Conservation (phyloP, 768 basidiomycete species). For the Trichaptum fuscoviolaceum region DNA sequence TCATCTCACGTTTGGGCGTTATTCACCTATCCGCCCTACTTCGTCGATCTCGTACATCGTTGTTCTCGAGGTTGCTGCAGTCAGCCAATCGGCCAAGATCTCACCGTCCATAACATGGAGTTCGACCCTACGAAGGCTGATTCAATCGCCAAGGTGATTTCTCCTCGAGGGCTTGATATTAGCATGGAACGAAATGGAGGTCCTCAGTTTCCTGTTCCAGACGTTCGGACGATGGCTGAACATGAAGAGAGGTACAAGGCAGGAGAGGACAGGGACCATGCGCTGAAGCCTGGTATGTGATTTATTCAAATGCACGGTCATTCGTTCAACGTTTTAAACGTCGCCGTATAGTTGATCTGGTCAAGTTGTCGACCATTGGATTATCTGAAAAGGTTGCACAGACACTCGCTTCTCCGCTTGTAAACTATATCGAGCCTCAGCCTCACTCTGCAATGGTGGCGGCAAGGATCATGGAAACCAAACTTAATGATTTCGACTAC, state of each 20-base stretch:
- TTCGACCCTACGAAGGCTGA: neutral
- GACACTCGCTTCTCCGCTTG: neutral
- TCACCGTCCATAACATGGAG: neutral
- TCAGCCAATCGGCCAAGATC: too few relatives aligned
- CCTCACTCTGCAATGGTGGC: neutral
- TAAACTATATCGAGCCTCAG: neutral
- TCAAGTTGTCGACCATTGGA: neutral
- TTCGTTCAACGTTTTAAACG: neutral
- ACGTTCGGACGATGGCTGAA: neutral
- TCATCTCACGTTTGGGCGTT: too few relatives aligned
- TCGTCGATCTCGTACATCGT: too few relatives aligned
- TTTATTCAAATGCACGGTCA: neutral
- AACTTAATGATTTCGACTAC: slow-evolving; percentile 15
- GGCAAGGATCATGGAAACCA: neutral
- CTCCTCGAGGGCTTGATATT: neutral
- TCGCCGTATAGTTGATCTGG: neutral
- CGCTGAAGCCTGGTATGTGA: neutral
- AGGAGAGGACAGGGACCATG: neutral
- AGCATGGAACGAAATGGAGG: neutral
- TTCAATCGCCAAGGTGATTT: neutral
- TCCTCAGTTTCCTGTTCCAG: neutral
- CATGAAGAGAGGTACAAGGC: neutral
- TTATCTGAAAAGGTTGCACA: neutral
- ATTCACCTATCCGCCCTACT: too few relatives aligned
- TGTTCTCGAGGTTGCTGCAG: too few relatives aligned